phyloP scores from a whole-genome alignment of 345 rosid genomes.

The Bruguiera sexangula region DNA sequence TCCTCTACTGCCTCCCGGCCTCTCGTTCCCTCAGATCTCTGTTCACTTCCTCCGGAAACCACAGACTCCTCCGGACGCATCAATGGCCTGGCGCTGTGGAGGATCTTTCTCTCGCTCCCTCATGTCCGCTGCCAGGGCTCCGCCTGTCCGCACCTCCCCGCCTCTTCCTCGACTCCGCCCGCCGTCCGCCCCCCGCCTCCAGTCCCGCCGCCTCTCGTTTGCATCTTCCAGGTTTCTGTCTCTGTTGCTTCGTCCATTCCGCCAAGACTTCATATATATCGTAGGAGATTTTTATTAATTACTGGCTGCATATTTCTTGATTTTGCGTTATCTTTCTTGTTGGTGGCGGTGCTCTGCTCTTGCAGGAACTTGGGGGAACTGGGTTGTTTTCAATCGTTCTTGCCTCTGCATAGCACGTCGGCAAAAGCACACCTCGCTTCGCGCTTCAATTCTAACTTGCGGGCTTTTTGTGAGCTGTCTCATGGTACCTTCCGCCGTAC shows the following conservation, averaged over 20 bases:
- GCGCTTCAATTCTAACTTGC: conserved; percentile 57
- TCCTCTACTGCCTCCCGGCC: too few relatives aligned
- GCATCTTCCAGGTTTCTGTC: conserved; percentile 50
- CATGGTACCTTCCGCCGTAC: conserved; percentile 92
- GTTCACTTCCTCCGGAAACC: not conserved
- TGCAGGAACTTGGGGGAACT: conserved; percentile 73
- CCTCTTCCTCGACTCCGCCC: conserved; percentile 70
- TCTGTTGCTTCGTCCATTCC: not conserved
- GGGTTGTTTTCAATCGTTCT: conserved; percentile 64
- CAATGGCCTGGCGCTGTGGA: conserved; percentile 49
- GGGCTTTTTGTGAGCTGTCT: conserved; percentile 91
- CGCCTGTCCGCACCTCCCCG: conserved; percentile 52
- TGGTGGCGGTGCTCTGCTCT: conserved; percentile 1
- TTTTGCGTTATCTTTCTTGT: not conserved
- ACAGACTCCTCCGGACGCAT: not conserved
- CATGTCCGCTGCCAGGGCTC: conserved; percentile 50
- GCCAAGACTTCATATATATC: not conserved
- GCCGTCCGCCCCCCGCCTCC: conserved; percentile 46
- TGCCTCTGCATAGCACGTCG: conserved; percentile 54
- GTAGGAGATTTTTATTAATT: not conserved
- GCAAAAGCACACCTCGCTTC: conserved; percentile 53
- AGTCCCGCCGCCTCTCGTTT: conserved; percentile 57
- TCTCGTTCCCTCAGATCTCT: not conserved
- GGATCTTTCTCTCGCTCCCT: conserved; percentile 52
- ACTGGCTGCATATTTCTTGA: not conserved